Evolutionary conservation across 2,329 filamentous ascomycete genomes (phyloP), one percentile per base, ranked within the genome.

Genomic region (Fusarium sp.): DNA sequence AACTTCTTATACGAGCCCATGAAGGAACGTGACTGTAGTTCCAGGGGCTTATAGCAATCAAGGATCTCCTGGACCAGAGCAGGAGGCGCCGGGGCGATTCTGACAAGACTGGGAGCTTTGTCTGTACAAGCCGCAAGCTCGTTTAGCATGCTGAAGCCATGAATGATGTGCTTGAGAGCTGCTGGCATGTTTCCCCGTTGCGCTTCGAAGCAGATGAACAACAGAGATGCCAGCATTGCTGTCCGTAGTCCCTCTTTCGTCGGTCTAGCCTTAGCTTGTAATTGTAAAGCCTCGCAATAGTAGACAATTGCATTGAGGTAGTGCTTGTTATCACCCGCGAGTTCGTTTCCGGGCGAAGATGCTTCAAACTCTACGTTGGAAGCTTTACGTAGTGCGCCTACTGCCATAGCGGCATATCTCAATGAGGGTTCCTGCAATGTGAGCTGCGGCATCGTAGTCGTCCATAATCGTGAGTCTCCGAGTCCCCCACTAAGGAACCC

Each of bases 201-300:
- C 6, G 82, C 74, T 50, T 84, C 83, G 38, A 84, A 84, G 61
- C 82, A 83, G 42, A 84, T 81, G 44, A 84, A 84, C 1, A 84
- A 66, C 7, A 84, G 74, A 1, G 83, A 84, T 4, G 83, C 79
- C 12, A 84, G 64, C 58, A 84, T 70, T 0, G 83, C 82, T 4
- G 83, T 84, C 16, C 82, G 77, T 10, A 84, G 67, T 5, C 81
- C 80, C n/a, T 82, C 81, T 11, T 76, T 79, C 4, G 78, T 81
- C 4, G 82, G 81, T 38, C 72, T 78, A 3, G 82, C 82, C 41
- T 80, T 79, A 14, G 82, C 77, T 41, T 84, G 83, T 14, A 83
- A 70, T 6, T 82, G 81, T n/a, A 84, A 72, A 12, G 83, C 83
- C 57, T 83, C 79, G 65, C 83, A 84, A 39, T 84, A 84, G 63